phyloP scores from a whole-genome alignment of 2,329 filamentous ascomycete genomes.

The Fusarium beomiforme region DNA sequence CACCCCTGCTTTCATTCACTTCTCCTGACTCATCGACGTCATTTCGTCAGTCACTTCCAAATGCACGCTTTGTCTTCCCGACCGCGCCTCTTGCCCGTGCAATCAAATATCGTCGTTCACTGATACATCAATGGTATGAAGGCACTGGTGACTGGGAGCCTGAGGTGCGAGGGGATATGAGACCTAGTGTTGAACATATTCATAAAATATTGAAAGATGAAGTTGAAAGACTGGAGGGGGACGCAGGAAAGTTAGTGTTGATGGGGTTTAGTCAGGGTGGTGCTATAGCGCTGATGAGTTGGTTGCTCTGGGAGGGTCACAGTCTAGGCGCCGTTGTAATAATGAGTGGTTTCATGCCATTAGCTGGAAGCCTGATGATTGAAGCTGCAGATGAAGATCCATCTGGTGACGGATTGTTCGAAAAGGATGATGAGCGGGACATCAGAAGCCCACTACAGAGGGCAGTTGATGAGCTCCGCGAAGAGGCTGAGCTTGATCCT shows the following conservation, averaged over 20 bases:
- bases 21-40: constrained; percentile 13
- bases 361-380: constrained; percentile 46
- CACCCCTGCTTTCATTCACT: constrained; percentile 49
- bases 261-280: constrained; percentile 66
- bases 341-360: constrained; percentile 59
- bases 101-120: constrained; percentile 45
- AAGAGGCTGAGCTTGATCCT: constrained; percentile 42
- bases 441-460: constrained; percentile 24
- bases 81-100: constrained; percentile 53
- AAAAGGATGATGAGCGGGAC: constrained; percentile 5
- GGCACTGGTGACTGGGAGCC: constrained; percentile 50
- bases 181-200: constrained; percentile 53
- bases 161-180: constrained; percentile 48
- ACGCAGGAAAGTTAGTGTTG: constrained; percentile 54
- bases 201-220: constrained; percentile 52
- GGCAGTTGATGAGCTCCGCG: constrained; percentile 41
- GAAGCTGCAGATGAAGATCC: background rate
- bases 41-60: constrained; percentile 50
- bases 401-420: constrained; percentile 35
- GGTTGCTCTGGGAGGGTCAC: constrained; percentile 56
- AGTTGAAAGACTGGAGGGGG: constrained; percentile 46
- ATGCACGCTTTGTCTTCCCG: constrained; percentile 62
- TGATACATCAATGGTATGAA: constrained; percentile 51
- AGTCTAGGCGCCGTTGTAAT: constrained; percentile 52
- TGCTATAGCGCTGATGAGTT: constrained; percentile 55